Base-by-base conservation (phyloP, 352 stramenopile species). In the Phytophthora lateralis region DNA sequence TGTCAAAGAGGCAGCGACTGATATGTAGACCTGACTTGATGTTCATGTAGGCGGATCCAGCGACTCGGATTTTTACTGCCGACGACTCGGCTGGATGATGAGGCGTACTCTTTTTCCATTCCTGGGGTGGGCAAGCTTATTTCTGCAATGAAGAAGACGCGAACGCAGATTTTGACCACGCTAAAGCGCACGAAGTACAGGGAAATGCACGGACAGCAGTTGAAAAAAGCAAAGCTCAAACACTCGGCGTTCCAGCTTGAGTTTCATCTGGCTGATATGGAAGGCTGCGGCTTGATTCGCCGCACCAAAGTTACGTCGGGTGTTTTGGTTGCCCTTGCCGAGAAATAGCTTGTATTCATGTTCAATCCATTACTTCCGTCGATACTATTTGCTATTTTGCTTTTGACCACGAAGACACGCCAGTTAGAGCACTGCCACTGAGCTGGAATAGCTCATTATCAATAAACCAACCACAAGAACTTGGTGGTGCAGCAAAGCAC, bases 151-250 rank as follows among this genome's bases (percentile, higher is more conserved):
- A 85, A 75, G 56, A 90, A 90, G 57, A 80, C 76, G 15, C 75
- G 81, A 20, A 56, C 63, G 24, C 26, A 50, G 39, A 65, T 90
- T 26, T 18, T 83, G 14, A 47, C 55, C 12, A 69, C 67, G 14
- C 55, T 90, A 35, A 85, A 85, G 61, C 78, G 78, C 52, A 78
- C 75, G 17, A 78, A 79, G 52, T 89, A 85, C 59, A 88, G 85
- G 55, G 78, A 89, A 41, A 58, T 75, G n/a, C 63, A 73, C 7
- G 78, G 89, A 53, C 63, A 75, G 39, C 78, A 89, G 66, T 66
- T 90, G 47, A 79, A 85, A 60, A 85, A 89, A 55, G 46, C 60
- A 47, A 89, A 83, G 45, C 62, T 83, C n/a, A 77, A 72, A 43
- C 65, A 85, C 63, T 85, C 81, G 14, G 37, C n/a, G 15, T 82